phyloP scores from a whole-genome alignment of 805 yeast species.

The Helenozyma baotianmanensis region DNA sequence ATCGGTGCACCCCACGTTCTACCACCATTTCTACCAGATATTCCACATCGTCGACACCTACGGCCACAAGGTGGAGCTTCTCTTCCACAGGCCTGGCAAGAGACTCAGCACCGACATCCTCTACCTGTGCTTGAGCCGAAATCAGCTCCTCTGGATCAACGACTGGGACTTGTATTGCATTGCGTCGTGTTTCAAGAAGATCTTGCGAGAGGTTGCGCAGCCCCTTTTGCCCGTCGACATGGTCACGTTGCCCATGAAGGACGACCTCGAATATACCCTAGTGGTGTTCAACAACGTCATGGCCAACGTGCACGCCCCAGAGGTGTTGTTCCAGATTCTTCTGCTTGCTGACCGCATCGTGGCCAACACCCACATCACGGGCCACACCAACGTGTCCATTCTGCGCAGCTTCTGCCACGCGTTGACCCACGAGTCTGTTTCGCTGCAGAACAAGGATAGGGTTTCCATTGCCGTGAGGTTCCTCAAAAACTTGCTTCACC shows the following conservation, averaged over 20 bases:
- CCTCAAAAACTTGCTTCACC: conserved; percentile 46
- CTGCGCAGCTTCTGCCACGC: conserved; percentile 51
- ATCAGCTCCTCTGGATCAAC: conserved; percentile 48
- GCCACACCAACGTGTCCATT: conserved; percentile 28
- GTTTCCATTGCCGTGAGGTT: conserved; percentile 50
- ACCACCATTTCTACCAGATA: conserved; percentile 47
- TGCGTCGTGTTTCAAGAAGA: conserved; percentile 42
- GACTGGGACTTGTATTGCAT: conserved; percentile 55
- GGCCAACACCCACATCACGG: conserved; percentile 16
- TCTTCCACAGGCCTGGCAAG: conserved; percentile 57
- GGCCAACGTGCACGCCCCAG: conserved; percentile 15
- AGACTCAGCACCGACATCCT: conserved; percentile 42
- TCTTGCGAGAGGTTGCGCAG: conserved; percentile 47
- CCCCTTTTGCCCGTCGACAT: conserved; percentile 50
- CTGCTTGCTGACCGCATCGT: conserved; percentile 34
- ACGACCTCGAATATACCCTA: conserved; percentile 42
- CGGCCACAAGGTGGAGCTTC: conserved; percentile 39
- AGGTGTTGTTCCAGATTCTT: conserved; percentile 44
- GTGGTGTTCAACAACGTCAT: conserved; percentile 32
- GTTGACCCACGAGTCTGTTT: conserved; percentile 46
- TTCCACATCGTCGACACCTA: conserved; percentile 45
- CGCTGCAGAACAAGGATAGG: conserved; percentile 41
- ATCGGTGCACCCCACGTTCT: conserved; percentile 18
- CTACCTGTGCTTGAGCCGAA: conserved; percentile 47
- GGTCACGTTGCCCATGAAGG: conserved; percentile 52